Conservation (phyloP, 1,139 yeast species). For the Meyerozyma athensensis region DNA sequence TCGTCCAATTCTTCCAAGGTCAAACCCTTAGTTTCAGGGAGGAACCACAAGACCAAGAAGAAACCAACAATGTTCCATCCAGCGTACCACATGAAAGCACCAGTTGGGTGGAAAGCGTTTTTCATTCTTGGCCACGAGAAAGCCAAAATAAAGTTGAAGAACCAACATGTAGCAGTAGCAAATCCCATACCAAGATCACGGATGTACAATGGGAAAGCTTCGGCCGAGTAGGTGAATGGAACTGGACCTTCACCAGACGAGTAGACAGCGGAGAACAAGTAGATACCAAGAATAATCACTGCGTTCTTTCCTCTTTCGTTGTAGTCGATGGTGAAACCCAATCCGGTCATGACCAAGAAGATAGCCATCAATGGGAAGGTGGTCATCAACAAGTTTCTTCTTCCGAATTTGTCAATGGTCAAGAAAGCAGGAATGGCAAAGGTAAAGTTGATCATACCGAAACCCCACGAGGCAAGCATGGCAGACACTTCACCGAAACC, state of each 20-base stretch:
- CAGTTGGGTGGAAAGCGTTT: constrained; percentile 65
- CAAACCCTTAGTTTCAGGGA: constrained; percentile 67
- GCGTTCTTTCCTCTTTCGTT: constrained; percentile 53
- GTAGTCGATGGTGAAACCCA: constrained; percentile 64
- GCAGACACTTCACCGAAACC: constrained; percentile 61
- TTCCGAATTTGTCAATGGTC: constrained; percentile 76
- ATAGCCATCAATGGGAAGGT: constrained; percentile 75
- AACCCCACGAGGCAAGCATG: constrained; percentile 79
- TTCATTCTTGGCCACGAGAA: constrained; percentile 78
- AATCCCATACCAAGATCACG: constrained; percentile 84
- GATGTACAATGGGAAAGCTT: constrained; percentile 76
- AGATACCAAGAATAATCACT: constrained; percentile 66
- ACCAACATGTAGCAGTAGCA: constrained; percentile 85
- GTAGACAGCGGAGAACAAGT: constrained; percentile 67
- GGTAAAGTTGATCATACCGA: constrained; percentile 73
- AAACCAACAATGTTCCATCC: constrained; percentile 81
- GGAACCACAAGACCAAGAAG: constrained; percentile 59
- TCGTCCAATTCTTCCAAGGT: constrained; percentile 72
- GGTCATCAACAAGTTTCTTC: constrained; percentile 62
- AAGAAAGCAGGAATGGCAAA: constrained; percentile 83
- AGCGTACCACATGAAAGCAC: constrained; percentile 88
- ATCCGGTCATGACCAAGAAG: constrained; percentile 67
- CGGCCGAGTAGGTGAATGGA: constrained; percentile 86
- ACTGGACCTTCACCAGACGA: constrained; percentile 90
- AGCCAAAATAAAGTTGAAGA: constrained; percentile 75